Evolutionary conservation across 768 basidiomycete genomes (phyloP).

Genomic region (Podaxis rugospora): DNA sequence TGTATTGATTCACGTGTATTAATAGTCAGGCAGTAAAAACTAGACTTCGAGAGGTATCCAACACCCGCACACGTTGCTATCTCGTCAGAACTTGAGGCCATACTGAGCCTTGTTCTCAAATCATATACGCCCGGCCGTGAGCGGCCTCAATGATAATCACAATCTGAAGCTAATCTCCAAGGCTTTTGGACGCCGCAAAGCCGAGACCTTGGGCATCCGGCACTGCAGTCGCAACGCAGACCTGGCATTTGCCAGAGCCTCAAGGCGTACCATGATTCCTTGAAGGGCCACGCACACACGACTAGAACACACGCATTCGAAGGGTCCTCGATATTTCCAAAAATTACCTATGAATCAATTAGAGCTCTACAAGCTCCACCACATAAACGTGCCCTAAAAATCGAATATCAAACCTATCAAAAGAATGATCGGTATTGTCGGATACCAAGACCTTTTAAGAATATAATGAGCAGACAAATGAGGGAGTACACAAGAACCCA

Average conservation of each 20-base stretch:
- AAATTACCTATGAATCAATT: neutral
- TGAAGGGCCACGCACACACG: constrained; percentile 1
- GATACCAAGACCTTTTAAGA: neutral
- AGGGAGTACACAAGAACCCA: neutral
- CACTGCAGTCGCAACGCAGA: neutral
- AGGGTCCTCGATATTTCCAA: neutral
- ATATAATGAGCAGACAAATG: neutral
- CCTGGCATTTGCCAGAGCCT: neutral
- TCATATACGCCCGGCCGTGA: neutral
- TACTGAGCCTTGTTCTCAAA: neutral
- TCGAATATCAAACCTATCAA: neutral
- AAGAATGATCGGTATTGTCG: neutral
- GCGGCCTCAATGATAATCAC: neutral
- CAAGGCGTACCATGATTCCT: neutral
- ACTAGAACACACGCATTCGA: constrained; percentile 6
- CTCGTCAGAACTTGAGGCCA: neutral
- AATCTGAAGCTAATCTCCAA: neutral
- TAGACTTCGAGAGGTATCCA: neutral
- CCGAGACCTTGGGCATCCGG: neutral
- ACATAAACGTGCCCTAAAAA: neutral
- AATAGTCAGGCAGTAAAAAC: neutral
- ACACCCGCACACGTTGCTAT: neutral
- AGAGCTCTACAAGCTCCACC: neutral
- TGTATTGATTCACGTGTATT: neutral
- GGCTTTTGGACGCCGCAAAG: neutral